Percentiles rank a stretch among this genome's conserved stretches.
Conservation (phyloP, 176 grass and related monocot species). For the Musa itinerans region DNA sequence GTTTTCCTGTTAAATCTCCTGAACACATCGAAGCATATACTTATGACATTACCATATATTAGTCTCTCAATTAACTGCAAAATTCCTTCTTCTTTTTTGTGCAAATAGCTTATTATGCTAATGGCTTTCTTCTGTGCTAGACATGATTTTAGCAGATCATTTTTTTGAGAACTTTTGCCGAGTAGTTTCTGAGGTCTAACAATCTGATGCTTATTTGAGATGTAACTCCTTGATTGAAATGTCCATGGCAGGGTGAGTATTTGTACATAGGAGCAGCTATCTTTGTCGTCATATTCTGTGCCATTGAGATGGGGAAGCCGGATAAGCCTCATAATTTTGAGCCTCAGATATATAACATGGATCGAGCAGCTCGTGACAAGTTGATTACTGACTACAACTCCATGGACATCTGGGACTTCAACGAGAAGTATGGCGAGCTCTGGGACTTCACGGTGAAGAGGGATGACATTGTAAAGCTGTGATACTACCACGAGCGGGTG, state of each 20-base stretch:
- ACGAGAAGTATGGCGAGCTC: slow-evolving; percentile 92
- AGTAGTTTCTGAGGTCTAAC: neutral
- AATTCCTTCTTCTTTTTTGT: neutral
- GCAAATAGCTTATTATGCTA: neutral
- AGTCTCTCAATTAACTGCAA: neutral
- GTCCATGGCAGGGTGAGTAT: slow-evolving; percentile 61
- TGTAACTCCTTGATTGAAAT: neutral
- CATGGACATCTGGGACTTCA: slow-evolving; percentile 99
- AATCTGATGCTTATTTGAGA: neutral
- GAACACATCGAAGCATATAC: neutral
- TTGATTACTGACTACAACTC: slow-evolving; percentile 87
- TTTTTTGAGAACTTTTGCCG: neutral
- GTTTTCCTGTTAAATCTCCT: too few species aligned
- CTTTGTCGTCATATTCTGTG: slow-evolving; percentile 63
- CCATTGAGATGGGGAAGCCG: slow-evolving; percentile 79
- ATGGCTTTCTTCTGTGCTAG: neutral
- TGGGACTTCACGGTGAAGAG: slow-evolving; percentile 91
- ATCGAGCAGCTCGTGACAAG: slow-evolving; percentile 74
- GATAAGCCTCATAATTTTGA: slow-evolving; percentile 97
- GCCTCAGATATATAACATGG: slow-evolving; percentile 93
- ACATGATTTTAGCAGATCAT: neutral
- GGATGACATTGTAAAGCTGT: slow-evolving; percentile 58
- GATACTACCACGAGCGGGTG: neutral
- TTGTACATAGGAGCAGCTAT: slow-evolving; percentile 80
- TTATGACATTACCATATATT: neutral